Conservation (phyloP, 208 protist species). For the Trypanosomatidae sp. region DNA sequence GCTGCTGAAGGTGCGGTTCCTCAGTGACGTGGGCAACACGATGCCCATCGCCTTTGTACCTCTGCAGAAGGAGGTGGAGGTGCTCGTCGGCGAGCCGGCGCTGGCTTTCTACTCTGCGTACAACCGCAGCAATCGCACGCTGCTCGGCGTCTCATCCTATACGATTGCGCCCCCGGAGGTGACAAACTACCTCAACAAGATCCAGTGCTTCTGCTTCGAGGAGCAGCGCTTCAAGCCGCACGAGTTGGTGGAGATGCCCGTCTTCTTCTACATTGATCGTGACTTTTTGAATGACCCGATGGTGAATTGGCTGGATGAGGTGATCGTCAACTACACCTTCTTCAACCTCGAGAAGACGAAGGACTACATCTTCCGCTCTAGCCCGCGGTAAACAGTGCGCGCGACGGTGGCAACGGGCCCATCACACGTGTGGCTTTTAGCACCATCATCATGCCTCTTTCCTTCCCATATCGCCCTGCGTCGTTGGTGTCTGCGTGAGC, state of each 20-base stretch:
- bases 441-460: not conserved
- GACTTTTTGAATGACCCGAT: constrained; percentile 93
- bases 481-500: not conserved
- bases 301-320: constrained; percentile 85
- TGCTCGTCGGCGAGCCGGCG: constrained; percentile 88
- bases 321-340: constrained; percentile 92
- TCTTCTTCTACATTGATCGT: constrained; percentile 97
- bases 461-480: not conserved
- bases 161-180: constrained; percentile 89
- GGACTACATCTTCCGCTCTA: constrained; percentile 82
- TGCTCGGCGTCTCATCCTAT: constrained; percentile 91
- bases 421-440: not conserved
- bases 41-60: constrained; percentile 93
- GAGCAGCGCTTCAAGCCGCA: constrained; percentile 95
- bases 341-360: constrained; percentile 90
- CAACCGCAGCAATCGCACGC: constrained; percentile 86
- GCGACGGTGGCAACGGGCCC: not conserved
- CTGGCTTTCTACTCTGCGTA: constrained; percentile 91
- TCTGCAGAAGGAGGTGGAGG: constrained; percentile 87
- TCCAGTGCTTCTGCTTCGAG: constrained; percentile 98
- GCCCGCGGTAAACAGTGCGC: constrained; percentile 17
- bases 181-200: constrained; percentile 96
- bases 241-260: constrained; percentile 96
- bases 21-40: constrained; percentile 85
- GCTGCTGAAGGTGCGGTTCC: constrained; percentile 83